These are phyloP conservation scores for Colletotrichum somersetense DNA, from an alignment of 2,329 filamentous ascomycete genomes.

Conservation along the genomic window DNA sequence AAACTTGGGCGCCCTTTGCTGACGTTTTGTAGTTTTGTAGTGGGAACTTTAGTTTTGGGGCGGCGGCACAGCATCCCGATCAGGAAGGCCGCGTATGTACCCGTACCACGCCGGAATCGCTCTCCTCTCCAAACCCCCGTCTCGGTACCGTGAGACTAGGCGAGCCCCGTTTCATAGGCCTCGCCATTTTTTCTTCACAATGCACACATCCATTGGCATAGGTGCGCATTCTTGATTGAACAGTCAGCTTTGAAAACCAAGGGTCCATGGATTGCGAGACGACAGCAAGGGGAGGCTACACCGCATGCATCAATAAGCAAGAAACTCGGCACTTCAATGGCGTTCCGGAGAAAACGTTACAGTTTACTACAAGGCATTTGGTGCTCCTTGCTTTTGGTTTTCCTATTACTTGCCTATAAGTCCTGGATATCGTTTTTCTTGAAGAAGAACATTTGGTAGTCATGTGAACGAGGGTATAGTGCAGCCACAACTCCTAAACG, in stretches of 20 bases:
- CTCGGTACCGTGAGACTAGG: background rate
- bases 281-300: background rate
- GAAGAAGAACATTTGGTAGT: background rate
- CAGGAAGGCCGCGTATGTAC: constrained; percentile 3
- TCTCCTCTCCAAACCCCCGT: background rate
- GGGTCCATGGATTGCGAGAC: background rate
- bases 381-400: background rate
- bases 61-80: constrained; percentile 6
- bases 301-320: background rate
- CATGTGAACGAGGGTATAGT: constrained; percentile 22
- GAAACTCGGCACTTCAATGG: background rate
- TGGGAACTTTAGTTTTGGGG: background rate
- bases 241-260: background rate
- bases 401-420: background rate
- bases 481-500: constrained; percentile 4
- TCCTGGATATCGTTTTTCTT: background rate
- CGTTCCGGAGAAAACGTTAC: background rate
- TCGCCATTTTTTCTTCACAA: background rate
- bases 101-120: constrained; percentile 2
- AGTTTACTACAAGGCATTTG: background rate
- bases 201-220: background rate
- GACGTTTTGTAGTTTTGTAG: constrained; percentile 1
- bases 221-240: background rate
- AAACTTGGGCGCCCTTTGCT: background rate
- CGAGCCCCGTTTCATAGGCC: background rate